Evolutionary conservation across 129 eudicot genomes (phyloP).

Genomic region (Arctium minus): DNA sequence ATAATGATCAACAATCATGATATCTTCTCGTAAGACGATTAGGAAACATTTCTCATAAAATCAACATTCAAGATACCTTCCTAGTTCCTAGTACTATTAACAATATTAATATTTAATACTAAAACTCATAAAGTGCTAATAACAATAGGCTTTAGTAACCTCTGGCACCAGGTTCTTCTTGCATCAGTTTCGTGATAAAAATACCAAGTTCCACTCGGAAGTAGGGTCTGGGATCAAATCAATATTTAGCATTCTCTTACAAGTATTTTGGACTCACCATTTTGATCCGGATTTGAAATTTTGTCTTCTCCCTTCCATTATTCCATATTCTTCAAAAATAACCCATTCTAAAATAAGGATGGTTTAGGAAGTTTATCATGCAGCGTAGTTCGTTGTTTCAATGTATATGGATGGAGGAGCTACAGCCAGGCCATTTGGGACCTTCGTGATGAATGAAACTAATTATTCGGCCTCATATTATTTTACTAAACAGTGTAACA

Average conservation of each 20-base stretch:
- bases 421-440: background rate
- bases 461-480: background rate
- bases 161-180: too few relatives aligned
- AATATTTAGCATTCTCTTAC: too few relatives aligned
- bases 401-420: background rate
- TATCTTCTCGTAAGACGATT: too few relatives aligned
- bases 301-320: too few relatives aligned
- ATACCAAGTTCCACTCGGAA: too few relatives aligned
- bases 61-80: background rate
- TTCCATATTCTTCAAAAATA: background rate
- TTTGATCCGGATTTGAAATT: too few relatives aligned
- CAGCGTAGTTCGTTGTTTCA: background rate
- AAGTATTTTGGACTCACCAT: too few relatives aligned
- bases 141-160: too few relatives aligned
- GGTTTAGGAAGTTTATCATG: background rate
- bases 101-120: background rate
- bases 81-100: background rate
- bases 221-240: too few relatives aligned
- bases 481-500: background rate
- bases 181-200: too few relatives aligned
- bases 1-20: background rate
- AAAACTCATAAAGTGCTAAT: too few relatives aligned
- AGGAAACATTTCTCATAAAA: background rate
- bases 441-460: background rate
- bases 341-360: background rate